Evolutionary conservation across 345 rosid genomes (phyloP), one percentile per base, ranked within the genome.

Genomic region (Dimocarpus longan): DNA sequence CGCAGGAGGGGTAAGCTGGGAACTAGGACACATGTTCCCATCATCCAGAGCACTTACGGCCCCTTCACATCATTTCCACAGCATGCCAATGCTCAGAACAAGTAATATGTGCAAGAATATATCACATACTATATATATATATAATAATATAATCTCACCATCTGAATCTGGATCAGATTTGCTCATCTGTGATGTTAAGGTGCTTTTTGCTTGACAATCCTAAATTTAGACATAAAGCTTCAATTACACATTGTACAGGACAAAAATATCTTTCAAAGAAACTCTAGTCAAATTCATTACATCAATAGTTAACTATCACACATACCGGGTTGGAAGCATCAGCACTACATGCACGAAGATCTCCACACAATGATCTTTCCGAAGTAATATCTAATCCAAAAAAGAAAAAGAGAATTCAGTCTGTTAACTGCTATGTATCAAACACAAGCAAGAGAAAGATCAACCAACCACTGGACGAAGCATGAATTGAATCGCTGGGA

Each of bases 111-210:
- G 52, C 57, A 54, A 71, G 70, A 79, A 46, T 46, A 74, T 43
- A 75, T 73, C 75, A 81, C 62, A 76, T 43, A 71, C 13, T 12
- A 50, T 52, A 71, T 32, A 80, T 12, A 50, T 52, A 71, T 32
- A 80, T 79, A 8, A 74, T 70, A 82, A 76, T 50, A 76, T 26
- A 78, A 67, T 68, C 95, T 90, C 85, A 95, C 97, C 97, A 86
- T 89, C 93, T 65, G 91, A 89, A 78, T 87, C 90, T 42, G 82
- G 88, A 85, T 91, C 92, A 65, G 92, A 91, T 86, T 84, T 87
- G 84, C 87, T 87, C 70, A 75, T 79, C 62, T 83, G 90, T 48
- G 88, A 79, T 40, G 78, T 69, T 64, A 85, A 83, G 2, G 75
- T 80, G 80, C 82, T 82, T 79, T 85, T 90, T 71, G 85, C 80